phyloP scores from a whole-genome alignment of 2,329 filamentous ascomycete species.

The Hypocreales sp. region DNA sequence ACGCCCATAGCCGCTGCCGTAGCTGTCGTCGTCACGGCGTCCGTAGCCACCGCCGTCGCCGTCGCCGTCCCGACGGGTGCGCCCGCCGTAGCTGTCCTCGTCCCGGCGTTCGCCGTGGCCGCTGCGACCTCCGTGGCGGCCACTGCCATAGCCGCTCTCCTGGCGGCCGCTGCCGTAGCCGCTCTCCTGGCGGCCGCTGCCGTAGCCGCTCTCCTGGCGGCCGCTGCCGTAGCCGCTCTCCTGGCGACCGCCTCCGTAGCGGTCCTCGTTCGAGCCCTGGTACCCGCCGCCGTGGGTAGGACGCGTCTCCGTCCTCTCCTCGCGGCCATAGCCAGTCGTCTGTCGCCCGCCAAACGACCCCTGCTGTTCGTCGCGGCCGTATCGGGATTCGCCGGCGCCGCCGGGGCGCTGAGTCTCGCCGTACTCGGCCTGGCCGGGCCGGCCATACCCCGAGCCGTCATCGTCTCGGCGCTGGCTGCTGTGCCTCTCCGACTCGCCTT shows the following conservation, averaged over 20 bases:
- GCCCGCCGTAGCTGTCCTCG: constrained; percentile 2
- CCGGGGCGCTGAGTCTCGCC: constrained; percentile 40
- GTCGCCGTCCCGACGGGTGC: constrained; percentile 8
- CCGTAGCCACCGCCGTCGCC: constrained; percentile 7
- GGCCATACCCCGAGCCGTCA: constrained; percentile 39
- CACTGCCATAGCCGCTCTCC: constrained; percentile 9
- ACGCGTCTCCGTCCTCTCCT: constrained; percentile 39
- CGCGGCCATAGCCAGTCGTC: constrained; percentile 37
- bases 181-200: constrained; percentile 11
- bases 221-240: constrained; percentile 9
- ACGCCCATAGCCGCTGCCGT: constrained; percentile 7
- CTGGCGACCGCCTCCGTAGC: constrained; percentile 24
- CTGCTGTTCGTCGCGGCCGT: constrained; percentile 45
- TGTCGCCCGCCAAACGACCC: constrained; percentile 20
- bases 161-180: constrained; percentile 10
- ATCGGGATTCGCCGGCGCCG: constrained; percentile 43
- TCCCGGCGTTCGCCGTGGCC: constrained; percentile 3
- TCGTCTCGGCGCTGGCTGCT: constrained; percentile 35
- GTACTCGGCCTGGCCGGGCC: constrained; percentile 46
- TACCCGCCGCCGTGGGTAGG: constrained; percentile 37
- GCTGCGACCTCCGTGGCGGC: constrained; percentile 7
- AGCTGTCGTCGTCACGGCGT: constrained; percentile 9
- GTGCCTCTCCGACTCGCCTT: constrained; percentile 37
- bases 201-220: constrained; percentile 7
- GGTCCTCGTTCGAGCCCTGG: constrained; percentile 40